Base-by-base conservation (phyloP, 164 flowering plant species). In the Houttuynia cordata region DNA sequence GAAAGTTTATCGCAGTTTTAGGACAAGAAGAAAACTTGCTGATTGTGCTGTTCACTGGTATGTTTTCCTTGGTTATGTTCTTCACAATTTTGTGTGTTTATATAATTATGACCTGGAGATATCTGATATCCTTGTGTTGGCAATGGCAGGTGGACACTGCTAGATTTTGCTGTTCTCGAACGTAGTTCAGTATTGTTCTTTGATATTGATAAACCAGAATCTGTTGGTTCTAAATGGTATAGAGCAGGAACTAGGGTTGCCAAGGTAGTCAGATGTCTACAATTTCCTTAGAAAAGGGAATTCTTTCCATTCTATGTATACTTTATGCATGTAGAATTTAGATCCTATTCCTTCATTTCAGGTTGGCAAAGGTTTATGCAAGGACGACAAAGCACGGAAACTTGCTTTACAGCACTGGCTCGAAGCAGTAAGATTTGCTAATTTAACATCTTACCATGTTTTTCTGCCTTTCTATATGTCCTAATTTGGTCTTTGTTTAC, bases 21-120 rank as follows among this genome's bases (percentile, higher is more conserved):
- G 96, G 24, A 92, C 96, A 0, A 79, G 98, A 64, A 67, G 98
- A 75, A 81, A 81, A 75, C 78, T 92, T 37, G 98, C 98, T 8
- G 98, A 92, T 70, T 92, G 96, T 72, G 98, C 98, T 7, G 94
- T 92, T 65, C 84, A 81, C 74, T 88, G 96, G 96, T 86, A 63
- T 57, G 70, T 62, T n/a, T 56, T 42, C 23, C 19, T 23, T 52
- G 55, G 7, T 52, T n/a, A 10, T 34, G 7, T 23, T 24, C 4
- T 53, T 20, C n/a, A 10, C 23, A 41, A 19, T 20, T 47, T 17
- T 15, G 1, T 20, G 10, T 59, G 52, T 7, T 9, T 50, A 39
- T 40, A 40, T 40, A 0, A 2, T 37, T 47, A 3, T 56, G 30
- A 7, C 34, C 52, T 41, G 12, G 49, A 45, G 17, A 12, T 45